Evolutionary conservation across 192 early-diverging fungal genomes (phyloP), one percentile per base, ranked within the genome.

Genomic region (Mortierella claussenii): DNA sequence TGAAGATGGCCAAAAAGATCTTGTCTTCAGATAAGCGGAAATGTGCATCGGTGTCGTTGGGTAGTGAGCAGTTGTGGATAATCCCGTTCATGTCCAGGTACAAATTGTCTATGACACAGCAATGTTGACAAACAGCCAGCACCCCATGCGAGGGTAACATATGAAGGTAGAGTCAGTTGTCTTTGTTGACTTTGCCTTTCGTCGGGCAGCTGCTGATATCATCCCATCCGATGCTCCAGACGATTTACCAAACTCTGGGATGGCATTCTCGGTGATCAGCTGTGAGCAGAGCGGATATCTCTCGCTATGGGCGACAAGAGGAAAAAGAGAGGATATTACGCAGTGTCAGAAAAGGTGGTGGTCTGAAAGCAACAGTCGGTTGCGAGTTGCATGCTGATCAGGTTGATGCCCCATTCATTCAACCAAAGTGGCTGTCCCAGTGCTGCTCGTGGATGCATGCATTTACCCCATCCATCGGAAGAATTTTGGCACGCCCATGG

Each of bases 61-160:
- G 91, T 74, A 97, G 95, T 27, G 94, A 93, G 82, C 96, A 99
- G 68, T 95, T 93, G 80, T 98, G 97, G 79, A 99, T 94, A 59
- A 99, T 96, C 32, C 97, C 97, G 78, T 99, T 99, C 96, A 99
- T 97, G 68, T 99, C 97, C 84, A 98, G 83, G 66, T 98, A 98
- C 47, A 98, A 85, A 71, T 97, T 97, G 82, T 98, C 96, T 87
- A 85, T 55, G n/a, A n/a, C n/a, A n/a, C n/a, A n/a, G n/a, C n/a
- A n/a, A n/a, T n/a, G n/a, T n/a, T n/a, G n/a, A n/a, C n/a, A n/a
- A n/a, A n/a, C n/a, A n/a, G n/a, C n/a, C n/a, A n/a, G n/a, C n/a
- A n/a, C n/a, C n/a, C n/a, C n/a, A n/a, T n/a, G n/a, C n/a, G 40
- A 17, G 10, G 17, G 40, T 11, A 42, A 42, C 17, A 42, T 11